These are phyloP conservation scores for Eimeria tenella DNA, from an alignment of 169 alveolate genomes.

Conservation along the genomic window DNA sequence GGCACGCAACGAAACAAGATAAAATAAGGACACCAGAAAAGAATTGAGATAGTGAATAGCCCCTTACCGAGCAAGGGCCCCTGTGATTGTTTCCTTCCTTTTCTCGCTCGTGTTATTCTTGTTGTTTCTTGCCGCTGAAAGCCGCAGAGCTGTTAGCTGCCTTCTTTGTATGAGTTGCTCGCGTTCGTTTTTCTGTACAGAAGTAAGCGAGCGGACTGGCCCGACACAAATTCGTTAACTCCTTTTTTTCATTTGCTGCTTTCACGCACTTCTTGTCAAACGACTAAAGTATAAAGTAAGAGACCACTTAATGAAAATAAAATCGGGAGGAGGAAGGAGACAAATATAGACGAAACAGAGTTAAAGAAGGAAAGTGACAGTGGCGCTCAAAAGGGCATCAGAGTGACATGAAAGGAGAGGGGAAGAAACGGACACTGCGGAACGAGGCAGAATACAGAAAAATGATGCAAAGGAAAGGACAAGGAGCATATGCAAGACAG, in stretches of 20 bases:
- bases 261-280: no score
- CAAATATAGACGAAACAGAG: not conserved
- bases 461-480: not conserved
- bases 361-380: not conserved
- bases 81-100: not conserved
- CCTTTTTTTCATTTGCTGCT: no score
- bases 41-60: no score
- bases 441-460: not conserved
- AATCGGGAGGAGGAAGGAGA: not conserved
- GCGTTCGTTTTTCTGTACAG: conserved; percentile 11
- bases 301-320: not conserved
- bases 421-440: not conserved
- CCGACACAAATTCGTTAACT: no score
- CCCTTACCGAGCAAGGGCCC: conserved; percentile 15
- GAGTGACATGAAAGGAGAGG: not conserved
- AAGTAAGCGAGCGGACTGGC: not conserved
- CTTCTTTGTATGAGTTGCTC: not conserved
- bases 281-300: not conserved
- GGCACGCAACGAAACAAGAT: not conserved
- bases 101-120: not conserved
- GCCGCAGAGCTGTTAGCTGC: conserved; percentile 1
- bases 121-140: not conserved
- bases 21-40: no score
- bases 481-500: not conserved
- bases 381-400: not conserved